Evolutionary conservation across 306 rosid genomes (phyloP), one percentile per base, ranked within the genome.

Genomic region (Gastrolobium villosum): DNA sequence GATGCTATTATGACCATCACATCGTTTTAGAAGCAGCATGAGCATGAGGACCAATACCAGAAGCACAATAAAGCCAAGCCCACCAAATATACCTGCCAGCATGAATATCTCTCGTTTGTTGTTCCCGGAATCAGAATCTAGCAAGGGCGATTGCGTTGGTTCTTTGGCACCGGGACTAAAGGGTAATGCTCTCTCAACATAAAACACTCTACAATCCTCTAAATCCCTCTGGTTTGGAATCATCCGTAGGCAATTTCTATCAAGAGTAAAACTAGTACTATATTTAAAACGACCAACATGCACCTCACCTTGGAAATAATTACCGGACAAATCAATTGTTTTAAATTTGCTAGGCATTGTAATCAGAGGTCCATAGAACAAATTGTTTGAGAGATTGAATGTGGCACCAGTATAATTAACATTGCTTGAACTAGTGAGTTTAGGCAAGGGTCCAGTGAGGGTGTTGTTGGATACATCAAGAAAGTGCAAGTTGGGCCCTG

Each of bases 81-180:
- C 99, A 68, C 96, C 97, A 85, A 95, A 88, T 79, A 84, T 14
- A 65, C 97, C 97, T 20, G 63, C 96, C 86, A 93, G 43, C 66
- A 91, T 83, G 84, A 88, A 90, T 75, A 78, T 81, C 79, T 90
- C 53, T 75, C 83, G 76, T 61, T 79, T 93, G 68, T 55, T 84
- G 49, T 80, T 66, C 46, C 67, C 31, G 7, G 92, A 82, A 39
- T 57, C 20, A 68, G 26, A 20, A 20, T 77, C 55, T 4, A 26
- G 15, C n/a, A 11, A 30, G 0, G 81, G 65, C 40, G 74, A 40
- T 56, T 20, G 54, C 0, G 67, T 3, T 37, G 68, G 77, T 50
- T 78, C 85, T 48, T 30, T 72, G 46, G 3, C 63, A 59, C 83
- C 88, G 39, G 55, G n/a, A 76, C 56, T 75, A 84, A 90, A 91